Conservation (phyloP, 2,329 filamentous ascomycete genomes). For the Fonsecaea erecta region DNA sequence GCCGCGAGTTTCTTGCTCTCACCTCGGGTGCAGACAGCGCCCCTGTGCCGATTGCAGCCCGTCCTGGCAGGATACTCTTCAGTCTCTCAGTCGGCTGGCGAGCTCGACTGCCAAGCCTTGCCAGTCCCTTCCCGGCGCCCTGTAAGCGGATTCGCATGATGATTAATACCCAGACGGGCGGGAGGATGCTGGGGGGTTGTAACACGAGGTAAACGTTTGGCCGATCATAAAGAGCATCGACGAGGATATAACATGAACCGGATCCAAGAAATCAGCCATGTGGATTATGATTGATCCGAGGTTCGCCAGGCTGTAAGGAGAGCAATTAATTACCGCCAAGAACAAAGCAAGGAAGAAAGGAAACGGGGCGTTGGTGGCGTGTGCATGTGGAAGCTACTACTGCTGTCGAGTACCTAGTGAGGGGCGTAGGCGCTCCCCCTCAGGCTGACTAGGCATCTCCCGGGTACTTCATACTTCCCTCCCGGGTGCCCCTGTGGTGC, state of each 20-base stretch:
- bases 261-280: not conserved
- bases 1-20: constrained; percentile 1
- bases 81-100: constrained; percentile 9
- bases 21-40: constrained; percentile 1
- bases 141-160: constrained; percentile 7
- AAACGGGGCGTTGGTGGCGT: not conserved
- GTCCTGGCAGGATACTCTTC: constrained; percentile 4
- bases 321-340: constrained; percentile 11
- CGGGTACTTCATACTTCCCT: not conserved
- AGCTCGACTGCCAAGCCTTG: not conserved
- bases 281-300: constrained; percentile 13
- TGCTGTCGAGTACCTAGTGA: not conserved
- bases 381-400: not conserved
- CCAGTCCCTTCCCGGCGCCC: not conserved
- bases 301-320: constrained; percentile 21
- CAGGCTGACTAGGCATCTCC: not conserved
- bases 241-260: not conserved
- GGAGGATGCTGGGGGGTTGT: not conserved
- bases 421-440: not conserved
- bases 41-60: not conserved
- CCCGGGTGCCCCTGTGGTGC: too few relatives aligned
- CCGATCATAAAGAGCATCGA: not conserved
- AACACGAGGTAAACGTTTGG: not conserved
- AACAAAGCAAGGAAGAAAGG: not conserved
- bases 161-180: constrained; percentile 1